Evolutionary conservation across 176 grass and related monocot genomes (phyloP), one percentile per base, ranked within the genome.

Genomic region (Ampelocalamus luodianensis): DNA sequence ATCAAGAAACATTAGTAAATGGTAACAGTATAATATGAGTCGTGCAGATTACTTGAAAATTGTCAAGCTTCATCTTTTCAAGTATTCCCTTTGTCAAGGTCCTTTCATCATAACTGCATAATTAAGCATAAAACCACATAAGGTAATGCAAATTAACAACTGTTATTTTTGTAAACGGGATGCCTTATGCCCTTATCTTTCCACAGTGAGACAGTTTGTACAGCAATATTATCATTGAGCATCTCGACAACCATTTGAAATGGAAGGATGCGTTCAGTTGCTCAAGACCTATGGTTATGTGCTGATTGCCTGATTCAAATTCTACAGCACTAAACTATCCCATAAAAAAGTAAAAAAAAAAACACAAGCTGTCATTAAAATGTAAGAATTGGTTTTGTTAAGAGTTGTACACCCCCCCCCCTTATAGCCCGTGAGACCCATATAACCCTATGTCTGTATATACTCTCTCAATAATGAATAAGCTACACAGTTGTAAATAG

Each of bases 81-180:
- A 99, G 93, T 59, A 99, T 92, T 84, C 70, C 88, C 53, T 92
- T 89, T 70, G 90, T 96, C 53, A 92, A 46, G 3, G 37, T 68
- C 79, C 79, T 96, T 83, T 99, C 96, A 86, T 99, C 91, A 7
- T 91, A 94, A 79, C 96, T 99, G 91, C 79, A 82, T 56, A 71
- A 44, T 71, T 39, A 79, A 58, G 34, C 44, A 78, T 67, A 74
- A 24, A 40, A 64, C 53, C 34, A 82, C 65, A 70, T n/a, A 43
- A 55, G 48, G 53, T 48, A 27, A 63, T 7, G 32, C 39, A 69
- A 84, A 79, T 17, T 24, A 83, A 3, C 11, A 67, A 24, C 29
- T 71, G 20, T 15, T 36, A 34, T 34, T 0, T 61, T 36, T 18
- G 50, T 24, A 65, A 73, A 72, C 8, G 79, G 67, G 16, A 63